A percentile compares a stretch with the other conserved stretches of the same genome.
Evolutionary conservation across 2,329 filamentous ascomycete species (phyloP).

Genomic region (Esteya vermicola): DNA sequence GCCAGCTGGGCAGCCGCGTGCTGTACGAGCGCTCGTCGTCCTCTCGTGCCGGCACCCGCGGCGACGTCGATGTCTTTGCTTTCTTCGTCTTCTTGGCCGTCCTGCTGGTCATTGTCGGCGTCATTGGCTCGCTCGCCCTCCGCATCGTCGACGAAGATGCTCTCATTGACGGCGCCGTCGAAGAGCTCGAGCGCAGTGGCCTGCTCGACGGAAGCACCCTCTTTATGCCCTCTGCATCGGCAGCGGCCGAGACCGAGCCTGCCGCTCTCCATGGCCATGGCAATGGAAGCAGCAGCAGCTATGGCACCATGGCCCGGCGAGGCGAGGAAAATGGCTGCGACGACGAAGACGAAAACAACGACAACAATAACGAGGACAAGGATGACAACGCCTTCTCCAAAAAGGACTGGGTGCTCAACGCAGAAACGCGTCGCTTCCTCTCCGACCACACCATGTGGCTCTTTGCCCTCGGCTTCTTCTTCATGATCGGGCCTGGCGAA

Average conservation of each 20-base stretch:
- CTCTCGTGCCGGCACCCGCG: constrained; percentile 25
- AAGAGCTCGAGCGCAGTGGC: constrained; percentile 81
- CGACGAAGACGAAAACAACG: constrained; percentile 8
- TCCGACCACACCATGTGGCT: constrained; percentile 91
- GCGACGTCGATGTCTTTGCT: constrained; percentile 60
- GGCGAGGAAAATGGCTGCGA: constrained; percentile 6
- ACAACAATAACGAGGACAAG: constrained; percentile 1
- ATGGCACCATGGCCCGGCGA: constrained; percentile 8
- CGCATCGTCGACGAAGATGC: constrained; percentile 72
- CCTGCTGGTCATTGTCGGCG: constrained; percentile 54
- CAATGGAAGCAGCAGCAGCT: constrained; percentile 1
- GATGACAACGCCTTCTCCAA: constrained; percentile 42
- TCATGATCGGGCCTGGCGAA: constrained; percentile 90
- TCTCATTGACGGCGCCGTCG: constrained; percentile 78
- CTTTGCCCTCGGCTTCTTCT: constrained; percentile 78
- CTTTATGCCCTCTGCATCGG: constrained; percentile 43
- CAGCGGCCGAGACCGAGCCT: not conserved
- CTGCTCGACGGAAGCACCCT: constrained; percentile 63
- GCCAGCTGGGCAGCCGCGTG: constrained; percentile 68
- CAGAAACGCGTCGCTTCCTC: constrained; percentile 75
- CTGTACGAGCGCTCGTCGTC: constrained; percentile 53
- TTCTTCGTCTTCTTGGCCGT: constrained; percentile 79
- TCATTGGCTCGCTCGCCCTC: constrained; percentile 60
- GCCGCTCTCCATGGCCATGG: not conserved
- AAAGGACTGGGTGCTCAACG: constrained; percentile 84